Evolutionary conservation across 768 basidiomycete species (phyloP), one percentile per base, ranked within the genome.

Genomic region (Lyophyllum shimeji): DNA sequence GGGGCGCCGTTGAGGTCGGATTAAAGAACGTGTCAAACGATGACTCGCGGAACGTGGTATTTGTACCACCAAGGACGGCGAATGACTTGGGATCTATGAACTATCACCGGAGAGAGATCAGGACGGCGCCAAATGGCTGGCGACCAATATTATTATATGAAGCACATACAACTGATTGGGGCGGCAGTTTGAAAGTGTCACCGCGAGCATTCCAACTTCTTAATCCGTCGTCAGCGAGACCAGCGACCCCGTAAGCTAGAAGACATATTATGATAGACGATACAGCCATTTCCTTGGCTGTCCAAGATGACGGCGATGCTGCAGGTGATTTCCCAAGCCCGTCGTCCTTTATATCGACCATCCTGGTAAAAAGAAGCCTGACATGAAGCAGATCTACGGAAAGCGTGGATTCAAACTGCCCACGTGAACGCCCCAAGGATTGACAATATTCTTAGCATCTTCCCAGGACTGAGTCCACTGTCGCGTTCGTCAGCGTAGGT

Each of bases 1-100:
- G 84, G 83, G 81, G 73, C n/a, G 68, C 67, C 34, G 78, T 76
- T 62, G 80, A 79, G 17, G 84, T 85, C 1, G 86, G 88, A 61
- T 86, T 85, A 70, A 85, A 83, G 46, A 78, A 74, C 12, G 74
- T 63, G 25, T 65, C 69, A 37, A 76, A 77, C 11, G 77, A 62
- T 23, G 64, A 61, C 8, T 70, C 63, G 20, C 76, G 74, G 63
- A 77, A 78, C 2, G 71, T 56, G 24, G 53, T 76, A 70, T 74
- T 76, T 15, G 73, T 60, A 6, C 53, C 55, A 39, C 78, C 78
- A 7, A 86, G 63, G 9, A 85, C 85, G 17, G 78, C 77, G 57
- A 83, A 83, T 2, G 76, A 71, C 7, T 66, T 73, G 24, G 82
- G 82, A 55, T 82, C 72, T 37, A 84, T 64, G 46, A 80, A 71